phyloP scores from a whole-genome alignment of 495 filamentous ascomycete species.

The Hyaloscypha finlandica region DNA sequence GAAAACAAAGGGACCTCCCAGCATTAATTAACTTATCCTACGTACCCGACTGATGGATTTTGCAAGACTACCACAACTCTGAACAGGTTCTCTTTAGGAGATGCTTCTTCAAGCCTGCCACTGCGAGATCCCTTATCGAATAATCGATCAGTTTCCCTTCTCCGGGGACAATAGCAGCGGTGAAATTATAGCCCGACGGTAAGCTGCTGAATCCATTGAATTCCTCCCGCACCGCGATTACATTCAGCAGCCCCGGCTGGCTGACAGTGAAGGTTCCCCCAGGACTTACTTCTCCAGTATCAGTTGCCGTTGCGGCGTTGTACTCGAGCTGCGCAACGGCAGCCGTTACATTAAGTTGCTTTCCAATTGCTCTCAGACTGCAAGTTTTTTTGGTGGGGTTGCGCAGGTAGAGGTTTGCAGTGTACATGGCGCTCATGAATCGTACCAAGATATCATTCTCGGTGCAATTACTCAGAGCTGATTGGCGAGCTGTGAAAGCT shows the following conservation, averaged over 20 bases:
- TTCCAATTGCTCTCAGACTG: constrained; percentile 27
- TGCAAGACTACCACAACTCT: no score
- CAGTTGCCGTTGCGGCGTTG: constrained; percentile 22
- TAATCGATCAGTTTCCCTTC: constrained; percentile 39
- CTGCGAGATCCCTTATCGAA: constrained; percentile 32
- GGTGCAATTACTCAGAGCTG: constrained; percentile 16
- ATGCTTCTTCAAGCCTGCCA: constrained; percentile 12
- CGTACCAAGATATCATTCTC: constrained; percentile 20
- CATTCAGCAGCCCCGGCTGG: constrained; percentile 33
- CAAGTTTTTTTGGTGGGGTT: constrained; percentile 26
- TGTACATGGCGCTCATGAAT: constrained; percentile 38
- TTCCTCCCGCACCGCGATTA: constrained; percentile 32
- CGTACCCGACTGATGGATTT: no score
- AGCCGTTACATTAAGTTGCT: constrained; percentile 29
- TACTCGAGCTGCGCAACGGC: constrained; percentile 29
- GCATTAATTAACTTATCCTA: no score
- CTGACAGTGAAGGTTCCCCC: constrained; percentile 32
- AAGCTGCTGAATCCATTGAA: constrained; percentile 35
- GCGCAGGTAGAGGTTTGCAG: constrained; percentile 31
- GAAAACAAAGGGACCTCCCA: no score
- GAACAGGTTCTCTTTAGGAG: not conserved
- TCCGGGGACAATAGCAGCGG: constrained; percentile 33
- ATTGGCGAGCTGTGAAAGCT: constrained; percentile 32
- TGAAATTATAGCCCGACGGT: constrained; percentile 30
- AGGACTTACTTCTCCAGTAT: constrained; percentile 30